These are phyloP conservation scores for Termitomyces sp. DNA, from an alignment of 768 basidiomycete genomes.

Conservation along the genomic window DNA sequence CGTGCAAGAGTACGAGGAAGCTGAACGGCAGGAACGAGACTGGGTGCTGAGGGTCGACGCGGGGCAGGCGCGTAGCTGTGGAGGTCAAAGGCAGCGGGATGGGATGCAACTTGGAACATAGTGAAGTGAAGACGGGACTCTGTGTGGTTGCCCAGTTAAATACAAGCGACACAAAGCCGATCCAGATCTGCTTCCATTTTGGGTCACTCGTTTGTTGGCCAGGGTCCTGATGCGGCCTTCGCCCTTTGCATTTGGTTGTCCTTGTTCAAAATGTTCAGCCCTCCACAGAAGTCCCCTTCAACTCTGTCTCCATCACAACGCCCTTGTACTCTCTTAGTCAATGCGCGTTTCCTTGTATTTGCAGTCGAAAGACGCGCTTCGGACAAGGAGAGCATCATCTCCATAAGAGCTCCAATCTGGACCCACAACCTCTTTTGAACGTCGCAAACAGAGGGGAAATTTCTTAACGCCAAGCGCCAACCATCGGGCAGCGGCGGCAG, in stretches of 20 bases:
- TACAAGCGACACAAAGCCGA: constrained; percentile 23
- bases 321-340: constrained; percentile 19
- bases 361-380: background rate
- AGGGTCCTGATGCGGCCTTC: constrained; percentile 11
- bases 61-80: constrained; percentile 32
- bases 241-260: constrained; percentile 21
- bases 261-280: constrained; percentile 19
- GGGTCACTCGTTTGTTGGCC: constrained; percentile 34
- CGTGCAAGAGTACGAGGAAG: constrained; percentile 69
- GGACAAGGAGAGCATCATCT: background rate
- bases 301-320: constrained; percentile 23
- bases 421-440: constrained; percentile 11
- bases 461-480: background rate
- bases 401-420: constrained; percentile 10
- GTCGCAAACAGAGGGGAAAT: background rate
- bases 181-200: constrained; percentile 32
- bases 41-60: constrained; percentile 16
- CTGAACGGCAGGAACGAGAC: constrained; percentile 38
- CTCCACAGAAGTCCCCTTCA: constrained; percentile 4
- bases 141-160: constrained; percentile 19
- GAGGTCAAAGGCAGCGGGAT: constrained; percentile 34
- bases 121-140: constrained; percentile 2
- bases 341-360: constrained; percentile 4
- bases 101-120: constrained; percentile 48
- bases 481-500: background rate